phyloP scores from a whole-genome alignment of 768 basidiomycete species.

The Fistulinella prunicolor region DNA sequence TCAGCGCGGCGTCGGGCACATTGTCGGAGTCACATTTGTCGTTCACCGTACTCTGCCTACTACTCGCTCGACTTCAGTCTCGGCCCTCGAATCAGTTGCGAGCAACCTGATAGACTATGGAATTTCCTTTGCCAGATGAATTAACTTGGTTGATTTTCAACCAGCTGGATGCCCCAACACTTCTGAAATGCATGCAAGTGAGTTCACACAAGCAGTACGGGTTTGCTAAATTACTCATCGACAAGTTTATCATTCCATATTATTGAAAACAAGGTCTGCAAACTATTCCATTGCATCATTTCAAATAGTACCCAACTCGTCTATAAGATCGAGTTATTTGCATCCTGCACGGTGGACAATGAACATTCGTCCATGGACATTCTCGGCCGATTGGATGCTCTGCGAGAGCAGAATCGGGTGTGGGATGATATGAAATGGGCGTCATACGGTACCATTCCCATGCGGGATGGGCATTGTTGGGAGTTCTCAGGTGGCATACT shows the following conservation, averaged over 20 bases:
- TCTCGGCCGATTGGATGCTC: slow-evolving; percentile 21
- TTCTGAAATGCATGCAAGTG: slow-evolving; percentile 29
- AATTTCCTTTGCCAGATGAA: slow-evolving; percentile 30
- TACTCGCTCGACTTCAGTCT: too few species aligned
- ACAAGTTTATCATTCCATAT: background rate
- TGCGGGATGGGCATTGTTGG: slow-evolving; percentile 27
- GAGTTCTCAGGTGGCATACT: slow-evolving; percentile 37
- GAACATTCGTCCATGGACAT: slow-evolving; percentile 17
- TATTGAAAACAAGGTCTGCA: slow-evolving; percentile 26
- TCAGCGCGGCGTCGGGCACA: too few species aligned
- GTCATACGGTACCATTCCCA: slow-evolving; percentile 9
- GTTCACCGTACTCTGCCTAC: too few species aligned
- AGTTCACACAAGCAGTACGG: too few species aligned
- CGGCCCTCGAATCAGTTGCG: too few species aligned
- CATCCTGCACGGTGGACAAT: slow-evolving; percentile 27
- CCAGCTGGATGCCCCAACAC: slow-evolving; percentile 29
- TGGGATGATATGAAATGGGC: slow-evolving; percentile 31
- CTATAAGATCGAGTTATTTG: slow-evolving; percentile 33
- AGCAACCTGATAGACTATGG: slow-evolving; percentile 15
- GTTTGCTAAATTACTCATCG: too few species aligned
- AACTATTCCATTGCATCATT: slow-evolving; percentile 27
- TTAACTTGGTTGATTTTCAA: slow-evolving; percentile 22
- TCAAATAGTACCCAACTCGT: slow-evolving; percentile 21
- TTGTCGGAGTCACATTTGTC: too few species aligned
- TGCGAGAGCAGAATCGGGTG: slow-evolving; percentile 25